phyloP scores from a whole-genome alignment of 75 land plant species.

The Pseudotsuga menziesii region DNA sequence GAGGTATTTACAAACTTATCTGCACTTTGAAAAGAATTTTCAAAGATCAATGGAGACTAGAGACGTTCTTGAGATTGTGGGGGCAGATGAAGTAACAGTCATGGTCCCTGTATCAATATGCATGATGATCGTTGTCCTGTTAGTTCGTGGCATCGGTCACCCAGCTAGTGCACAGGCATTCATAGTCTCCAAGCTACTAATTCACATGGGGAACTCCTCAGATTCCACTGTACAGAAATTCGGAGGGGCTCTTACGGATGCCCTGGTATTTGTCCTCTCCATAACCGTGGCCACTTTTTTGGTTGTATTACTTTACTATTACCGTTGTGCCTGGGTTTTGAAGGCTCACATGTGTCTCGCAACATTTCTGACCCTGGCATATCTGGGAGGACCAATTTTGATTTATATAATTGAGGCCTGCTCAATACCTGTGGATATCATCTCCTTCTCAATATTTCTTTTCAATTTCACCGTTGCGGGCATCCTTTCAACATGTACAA shows the following conservation, averaged over 20 bases:
- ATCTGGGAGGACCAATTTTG: conserved; percentile 58
- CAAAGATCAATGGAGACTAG: conserved; percentile 15
- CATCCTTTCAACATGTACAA: conserved; percentile 33
- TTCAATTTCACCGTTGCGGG: conserved; percentile 70
- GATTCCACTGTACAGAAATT: conserved; percentile 55
- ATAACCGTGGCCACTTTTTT: conserved; percentile 59
- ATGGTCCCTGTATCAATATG: conserved; percentile 80
- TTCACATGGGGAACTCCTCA: conserved; percentile 32
- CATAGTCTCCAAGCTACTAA: not conserved
- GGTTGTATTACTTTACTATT: conserved; percentile 70
- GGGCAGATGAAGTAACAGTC: conserved; percentile 57
- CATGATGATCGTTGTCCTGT: conserved; percentile 72
- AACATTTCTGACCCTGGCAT: conserved; percentile 41
- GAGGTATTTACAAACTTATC: too few species aligned
- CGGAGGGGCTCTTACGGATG: conserved; percentile 68
- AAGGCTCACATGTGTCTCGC: conserved; percentile 59
- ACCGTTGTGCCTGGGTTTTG: conserved; percentile 58
- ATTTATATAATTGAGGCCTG: conserved; percentile 41
- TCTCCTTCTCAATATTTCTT: conserved; percentile 39
- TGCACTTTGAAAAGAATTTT: too few species aligned
- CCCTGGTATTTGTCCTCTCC: conserved; percentile 54
- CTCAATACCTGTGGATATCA: conserved; percentile 44
- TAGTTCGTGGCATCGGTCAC: conserved; percentile 49
- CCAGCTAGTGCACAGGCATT: not conserved
- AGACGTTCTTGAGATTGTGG: conserved; percentile 48